phyloP scores from a whole-genome alignment of 257 asterid genomes.

The Nicotiana benthamiana region DNA sequence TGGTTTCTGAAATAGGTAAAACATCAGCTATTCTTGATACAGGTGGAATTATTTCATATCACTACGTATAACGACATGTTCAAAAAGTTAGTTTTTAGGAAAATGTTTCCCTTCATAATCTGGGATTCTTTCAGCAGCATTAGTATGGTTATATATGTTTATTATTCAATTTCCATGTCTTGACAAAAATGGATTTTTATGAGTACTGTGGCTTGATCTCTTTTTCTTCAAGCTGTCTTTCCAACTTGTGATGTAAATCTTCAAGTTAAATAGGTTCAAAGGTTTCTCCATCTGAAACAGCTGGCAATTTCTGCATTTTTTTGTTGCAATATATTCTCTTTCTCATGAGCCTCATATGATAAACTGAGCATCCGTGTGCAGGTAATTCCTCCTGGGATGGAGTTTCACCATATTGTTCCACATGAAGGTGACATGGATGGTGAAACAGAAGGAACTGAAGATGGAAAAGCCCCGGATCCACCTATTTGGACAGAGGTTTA shows the following conservation, averaged over 20 bases:
- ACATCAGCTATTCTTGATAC: not conserved
- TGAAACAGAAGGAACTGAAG: conserved; percentile 74
- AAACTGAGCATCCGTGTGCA: conserved; percentile 25
- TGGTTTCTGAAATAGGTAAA: not conserved
- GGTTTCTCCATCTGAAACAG: not conserved
- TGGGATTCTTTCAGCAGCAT: not conserved
- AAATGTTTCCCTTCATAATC: not conserved
- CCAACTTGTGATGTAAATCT: not conserved
- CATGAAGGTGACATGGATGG: conserved; percentile 88
- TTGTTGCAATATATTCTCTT: not conserved
- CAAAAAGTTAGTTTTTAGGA: not conserved
- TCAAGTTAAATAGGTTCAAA: not conserved
- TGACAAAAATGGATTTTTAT: not conserved
- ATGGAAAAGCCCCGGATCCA: conserved; percentile 77
- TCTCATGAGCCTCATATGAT: conserved; percentile 15
- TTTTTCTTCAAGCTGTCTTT: not conserved
- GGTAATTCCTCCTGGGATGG: conserved; percentile 99
- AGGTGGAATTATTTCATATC: not conserved
- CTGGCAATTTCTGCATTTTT: not conserved
- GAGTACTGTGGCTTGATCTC: not conserved
- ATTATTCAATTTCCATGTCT: not conserved
- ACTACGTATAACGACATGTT: not conserved
- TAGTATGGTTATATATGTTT: not conserved
- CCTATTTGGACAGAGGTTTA: conserved; percentile 87
- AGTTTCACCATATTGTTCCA: conserved; percentile 90